phyloP scores from a whole-genome alignment of 345 rosid species.

The Turritis glabra region DNA sequence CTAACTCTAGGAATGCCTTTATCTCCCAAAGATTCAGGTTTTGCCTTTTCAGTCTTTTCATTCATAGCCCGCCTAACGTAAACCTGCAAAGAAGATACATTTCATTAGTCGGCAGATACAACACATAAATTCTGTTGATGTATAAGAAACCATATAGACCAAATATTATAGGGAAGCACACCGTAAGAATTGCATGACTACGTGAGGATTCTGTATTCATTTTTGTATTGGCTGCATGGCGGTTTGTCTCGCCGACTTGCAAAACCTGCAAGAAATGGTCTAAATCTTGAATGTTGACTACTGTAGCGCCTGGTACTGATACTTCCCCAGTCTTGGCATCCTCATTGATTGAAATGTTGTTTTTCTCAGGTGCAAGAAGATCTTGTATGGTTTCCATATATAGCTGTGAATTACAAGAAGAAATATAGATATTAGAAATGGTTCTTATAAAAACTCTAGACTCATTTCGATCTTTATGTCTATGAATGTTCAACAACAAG shows the following conservation, averaged over 20 bases:
- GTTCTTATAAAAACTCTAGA: background rate
- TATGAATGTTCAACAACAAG: conserved; percentile 6
- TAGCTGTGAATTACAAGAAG: conserved; percentile 49
- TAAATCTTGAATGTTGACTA: conserved; percentile 60
- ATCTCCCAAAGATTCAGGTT: conserved; percentile 42
- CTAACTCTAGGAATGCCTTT: conserved; percentile 58
- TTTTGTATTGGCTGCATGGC: conserved; percentile 86
- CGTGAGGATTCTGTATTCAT: conserved; percentile 96
- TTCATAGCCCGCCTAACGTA: conserved; percentile 59
- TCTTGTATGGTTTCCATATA: conserved; percentile 96
- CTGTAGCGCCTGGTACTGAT: conserved; percentile 68
- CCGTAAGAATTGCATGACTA: conserved; percentile 95
- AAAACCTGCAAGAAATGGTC: conserved; percentile 72
- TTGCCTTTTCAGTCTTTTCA: conserved; percentile 47
- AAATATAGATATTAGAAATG: background rate
- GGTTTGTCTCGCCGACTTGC: conserved; percentile 86
- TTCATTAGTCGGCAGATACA: background rate
- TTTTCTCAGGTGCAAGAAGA: conserved; percentile 82
- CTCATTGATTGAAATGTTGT: conserved; percentile 69
- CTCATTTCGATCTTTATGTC: background rate
- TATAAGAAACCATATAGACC: conserved; percentile 16
- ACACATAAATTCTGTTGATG: conserved; percentile 5
- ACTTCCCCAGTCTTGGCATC: conserved; percentile 87
- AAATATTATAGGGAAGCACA: conserved; percentile 35
- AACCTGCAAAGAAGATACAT: conserved; percentile 51